These are phyloP conservation scores for Tephrocybe sp. DNA, from an alignment of 768 basidiomycete genomes.

Conservation along the genomic window DNA sequence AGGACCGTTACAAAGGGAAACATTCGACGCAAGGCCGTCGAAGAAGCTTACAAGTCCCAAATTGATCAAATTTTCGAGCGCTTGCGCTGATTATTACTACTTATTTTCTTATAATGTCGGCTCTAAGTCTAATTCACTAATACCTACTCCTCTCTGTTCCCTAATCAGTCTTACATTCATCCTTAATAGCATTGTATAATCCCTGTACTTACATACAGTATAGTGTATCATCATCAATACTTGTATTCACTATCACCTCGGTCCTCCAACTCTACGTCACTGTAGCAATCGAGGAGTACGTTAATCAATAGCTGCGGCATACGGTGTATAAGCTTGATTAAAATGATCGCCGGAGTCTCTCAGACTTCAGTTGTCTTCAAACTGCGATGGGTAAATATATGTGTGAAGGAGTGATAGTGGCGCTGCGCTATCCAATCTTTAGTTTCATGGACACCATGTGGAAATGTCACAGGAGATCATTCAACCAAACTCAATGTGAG, in stretches of 20 bases:
- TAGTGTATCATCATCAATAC: neutral
- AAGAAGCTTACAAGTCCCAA: slow-evolving; percentile 54
- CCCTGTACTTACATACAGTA: neutral
- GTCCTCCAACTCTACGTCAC: neutral
- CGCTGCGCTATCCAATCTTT: too few relatives aligned
- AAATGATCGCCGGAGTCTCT: too few relatives aligned
- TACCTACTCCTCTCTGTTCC: too few relatives aligned
- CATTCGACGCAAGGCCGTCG: slow-evolving; percentile 73
- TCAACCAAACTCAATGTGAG: too few relatives aligned
- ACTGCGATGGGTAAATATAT: too few relatives aligned
- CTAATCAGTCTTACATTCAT: neutral
- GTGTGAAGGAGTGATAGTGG: too few relatives aligned
- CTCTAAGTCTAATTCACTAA: neutral
- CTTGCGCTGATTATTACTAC: slow-evolving; percentile 1
- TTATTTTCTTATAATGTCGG: too few relatives aligned
- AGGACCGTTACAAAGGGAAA: slow-evolving; percentile 82
- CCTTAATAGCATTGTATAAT: neutral
- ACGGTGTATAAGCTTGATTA: too few relatives aligned
- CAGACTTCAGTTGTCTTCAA: too few relatives aligned
- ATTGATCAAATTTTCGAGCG: slow-evolving; percentile 56
- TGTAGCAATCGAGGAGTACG: neutral
- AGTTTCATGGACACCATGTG: too few relatives aligned
- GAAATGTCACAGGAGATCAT: too few relatives aligned
- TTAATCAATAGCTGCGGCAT: neutral
- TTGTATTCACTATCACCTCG: slow-evolving; percentile 2